Conservation (phyloP, 306 rosid genomes). For the Malus domestica region ASM211411v1 NC_041803.1:37497001-37497500, state of each 20-base stretch:
- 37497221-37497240: no score
- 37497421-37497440: constrained; percentile 22
- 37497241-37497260: background rate
- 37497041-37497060: no score
- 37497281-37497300: background rate
- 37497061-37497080: no score
- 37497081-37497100: no score
- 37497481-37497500: constrained; percentile 46
- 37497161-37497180: no score
- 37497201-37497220: no score
- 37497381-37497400: constrained; percentile 17
- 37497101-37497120: no score
- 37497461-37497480: constrained; percentile 33
- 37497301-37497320: background rate
- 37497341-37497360: background rate
- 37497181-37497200: no score
- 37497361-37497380: constrained; percentile 7
- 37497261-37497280: background rate
- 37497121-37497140: no score
- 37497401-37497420: constrained; percentile 21
- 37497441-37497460: constrained; percentile 17
- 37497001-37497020: no score
- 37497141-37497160: no score
- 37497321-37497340: background rate
- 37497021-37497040: no score